A percentile compares a stretch with the other conserved stretches of the same genome.
Evolutionary conservation across 106 monocot genomes (phyloP).

Genomic region (Dendrobium catenatum): DNA sequence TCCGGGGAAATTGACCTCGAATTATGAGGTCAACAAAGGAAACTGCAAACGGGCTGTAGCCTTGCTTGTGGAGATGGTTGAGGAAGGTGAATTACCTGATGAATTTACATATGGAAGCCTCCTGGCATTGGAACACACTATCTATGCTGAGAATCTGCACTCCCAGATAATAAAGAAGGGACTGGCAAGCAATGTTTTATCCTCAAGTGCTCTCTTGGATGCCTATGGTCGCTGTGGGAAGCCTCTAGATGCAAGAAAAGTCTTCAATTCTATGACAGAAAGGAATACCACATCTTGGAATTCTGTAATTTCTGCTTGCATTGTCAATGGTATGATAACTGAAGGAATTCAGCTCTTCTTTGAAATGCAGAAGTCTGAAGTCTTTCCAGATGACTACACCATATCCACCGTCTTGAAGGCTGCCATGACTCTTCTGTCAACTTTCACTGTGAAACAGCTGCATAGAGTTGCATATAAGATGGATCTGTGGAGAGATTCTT

Average conservation of each 20-base stretch:
- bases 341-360: conserved; percentile 9
- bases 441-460: conserved; percentile 1
- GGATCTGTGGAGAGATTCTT: conserved; percentile 7
- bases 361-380: conserved; percentile 16
- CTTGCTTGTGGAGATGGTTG: conserved; percentile 21
- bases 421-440: not conserved
- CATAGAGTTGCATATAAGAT: conserved; percentile 25
- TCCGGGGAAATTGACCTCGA: too few species aligned
- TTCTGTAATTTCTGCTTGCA: conserved; percentile 20
- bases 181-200: conserved; percentile 11
- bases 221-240: conserved; percentile 25
- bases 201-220: conserved; percentile 22
- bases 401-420: conserved; percentile 27
- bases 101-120: conserved; percentile 29
- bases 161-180: conserved; percentile 17
- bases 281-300: conserved; percentile 28
- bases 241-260: conserved; percentile 13
- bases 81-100: conserved; percentile 20
- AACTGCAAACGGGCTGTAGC: conserved; percentile 17
- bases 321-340: not conserved
- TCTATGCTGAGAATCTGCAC: conserved; percentile 15
- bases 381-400: conserved; percentile 27
- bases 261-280: conserved; percentile 22
- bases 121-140: conserved; percentile 9
- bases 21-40: too few species aligned